These are phyloP conservation scores for Glycine soja DNA, from an alignment of 306 rosid genomes.

Conservation along the genomic window DNA sequence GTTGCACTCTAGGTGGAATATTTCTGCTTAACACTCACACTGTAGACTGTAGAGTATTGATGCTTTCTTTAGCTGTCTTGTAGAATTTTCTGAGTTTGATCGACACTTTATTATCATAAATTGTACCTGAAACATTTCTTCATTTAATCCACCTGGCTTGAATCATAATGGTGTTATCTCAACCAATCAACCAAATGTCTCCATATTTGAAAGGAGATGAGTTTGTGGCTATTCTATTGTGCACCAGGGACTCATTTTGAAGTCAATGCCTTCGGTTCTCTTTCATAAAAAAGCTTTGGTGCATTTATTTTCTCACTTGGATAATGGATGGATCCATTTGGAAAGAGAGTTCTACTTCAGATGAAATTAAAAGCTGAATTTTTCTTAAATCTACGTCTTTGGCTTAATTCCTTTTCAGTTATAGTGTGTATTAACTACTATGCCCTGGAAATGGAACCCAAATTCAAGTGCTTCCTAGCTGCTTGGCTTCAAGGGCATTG, in stretches of 20 bases:
- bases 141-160: not conserved
- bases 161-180: not conserved
- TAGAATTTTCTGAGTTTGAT: not conserved
- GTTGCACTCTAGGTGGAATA: not conserved
- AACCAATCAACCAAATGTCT: not conserved
- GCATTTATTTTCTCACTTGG: too few species aligned
- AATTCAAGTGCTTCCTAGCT: constrained; percentile 8
- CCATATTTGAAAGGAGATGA: too few species aligned
- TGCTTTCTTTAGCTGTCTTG: not conserved
- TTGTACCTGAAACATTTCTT: not conserved
- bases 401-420: too few species aligned
- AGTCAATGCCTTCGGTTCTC: too few species aligned
- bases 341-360: too few species aligned
- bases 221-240: too few species aligned
- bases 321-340: too few species aligned
- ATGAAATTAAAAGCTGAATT: too few species aligned
- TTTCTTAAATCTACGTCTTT: too few species aligned
- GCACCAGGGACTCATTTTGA: too few species aligned
- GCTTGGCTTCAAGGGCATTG: not conserved
- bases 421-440: not conserved
- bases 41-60: not conserved
- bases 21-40: not conserved
- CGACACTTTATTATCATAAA: not conserved
- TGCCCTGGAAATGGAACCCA: not conserved
- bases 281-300: too few species aligned